Evolutionary conservation across 306 rosid genomes (phyloP), one percentile per base, ranked within the genome.

Genomic region (Cicer yamashitae): DNA sequence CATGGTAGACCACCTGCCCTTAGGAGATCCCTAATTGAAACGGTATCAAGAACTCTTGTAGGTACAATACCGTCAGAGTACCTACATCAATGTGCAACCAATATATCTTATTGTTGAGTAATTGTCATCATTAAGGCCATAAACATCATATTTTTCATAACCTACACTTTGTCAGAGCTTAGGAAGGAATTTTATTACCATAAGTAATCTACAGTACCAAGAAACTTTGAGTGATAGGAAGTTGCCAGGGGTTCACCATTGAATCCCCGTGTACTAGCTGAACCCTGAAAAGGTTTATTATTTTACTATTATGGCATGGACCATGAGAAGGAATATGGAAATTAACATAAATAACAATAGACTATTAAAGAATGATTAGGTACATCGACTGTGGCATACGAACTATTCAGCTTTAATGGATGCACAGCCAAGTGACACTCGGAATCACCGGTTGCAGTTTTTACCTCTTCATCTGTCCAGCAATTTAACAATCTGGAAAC

Each of bases 191-290:
- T 70, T 71, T 79, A 59, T 84, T 87, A 93, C 98, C 97, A 93
- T 79, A 93, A 83, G 73, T 93, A 93, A 85, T 93, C 98, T 53
- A 89, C 97, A 51, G 98, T 88, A 65, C 96, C 98, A 59, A 93
- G 86, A 82, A 93, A 93, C 87, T 93, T 93, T 2, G 93, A 85
- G 82, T 91, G 98, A 77, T 88, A 93, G 46, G 98, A 88, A 72
- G 98, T 93, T 61, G 97, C 97, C 67, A 87, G 17, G 63, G 96
- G 97, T 77, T 93, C 98, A 39, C 89, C 92, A 57, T 84, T 83
- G 76, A 79, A 67, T 66, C 89, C 93, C 22, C 96, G 87, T 17
- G 97, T 87, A 74, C 74, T 75, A 39, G 82, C 40, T 53, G 91
- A 84, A 75, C 93, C 89, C 98, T 93, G 88, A 45, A 75, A 81